Percentiles rank a stretch among this genome's conserved stretches.
Conservation (phyloP, 2,329 filamentous ascomycete genomes). For the Fusarium xylarioides region DNA sequence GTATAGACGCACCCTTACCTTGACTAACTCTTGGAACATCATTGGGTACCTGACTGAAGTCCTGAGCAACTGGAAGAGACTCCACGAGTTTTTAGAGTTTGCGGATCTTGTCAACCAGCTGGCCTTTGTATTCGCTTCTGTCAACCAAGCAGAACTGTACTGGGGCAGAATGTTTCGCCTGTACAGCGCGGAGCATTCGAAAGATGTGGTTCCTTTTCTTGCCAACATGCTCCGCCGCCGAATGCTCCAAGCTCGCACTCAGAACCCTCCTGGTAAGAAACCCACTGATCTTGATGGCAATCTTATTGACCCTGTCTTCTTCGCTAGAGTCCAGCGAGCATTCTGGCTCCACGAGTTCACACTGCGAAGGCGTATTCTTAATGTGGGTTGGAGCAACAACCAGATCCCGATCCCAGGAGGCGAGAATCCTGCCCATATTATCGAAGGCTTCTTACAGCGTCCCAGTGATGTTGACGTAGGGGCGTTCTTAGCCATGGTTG, state of each 20-base stretch:
- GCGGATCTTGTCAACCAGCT: constrained; percentile 4
- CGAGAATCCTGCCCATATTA: too few relatives aligned
- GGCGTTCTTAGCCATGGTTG: background rate
- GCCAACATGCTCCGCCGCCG: background rate
- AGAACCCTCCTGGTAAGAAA: background rate
- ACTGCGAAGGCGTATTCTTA: background rate
- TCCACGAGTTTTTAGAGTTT: constrained; percentile 14
- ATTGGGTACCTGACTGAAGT: background rate
- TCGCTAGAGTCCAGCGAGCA: background rate
- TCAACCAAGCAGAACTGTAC: background rate
- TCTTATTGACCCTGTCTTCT: background rate
- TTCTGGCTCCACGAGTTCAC: background rate
- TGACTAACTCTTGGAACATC: background rate
- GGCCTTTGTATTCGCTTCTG: background rate
- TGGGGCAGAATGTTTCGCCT: background rate
- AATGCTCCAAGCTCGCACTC: background rate
- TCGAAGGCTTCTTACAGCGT: background rate
- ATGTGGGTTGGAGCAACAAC: accelerated
- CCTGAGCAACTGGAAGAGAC: background rate
- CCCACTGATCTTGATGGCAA: background rate
- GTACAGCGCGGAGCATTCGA: background rate
- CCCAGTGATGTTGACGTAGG: background rate
- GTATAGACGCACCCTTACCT: accelerated
- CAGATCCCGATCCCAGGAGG: background rate
- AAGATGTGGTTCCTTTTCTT: background rate